Evolutionary conservation across 345 rosid species (phyloP).

Genomic region (Eucalyptus cloeziana): DNA sequence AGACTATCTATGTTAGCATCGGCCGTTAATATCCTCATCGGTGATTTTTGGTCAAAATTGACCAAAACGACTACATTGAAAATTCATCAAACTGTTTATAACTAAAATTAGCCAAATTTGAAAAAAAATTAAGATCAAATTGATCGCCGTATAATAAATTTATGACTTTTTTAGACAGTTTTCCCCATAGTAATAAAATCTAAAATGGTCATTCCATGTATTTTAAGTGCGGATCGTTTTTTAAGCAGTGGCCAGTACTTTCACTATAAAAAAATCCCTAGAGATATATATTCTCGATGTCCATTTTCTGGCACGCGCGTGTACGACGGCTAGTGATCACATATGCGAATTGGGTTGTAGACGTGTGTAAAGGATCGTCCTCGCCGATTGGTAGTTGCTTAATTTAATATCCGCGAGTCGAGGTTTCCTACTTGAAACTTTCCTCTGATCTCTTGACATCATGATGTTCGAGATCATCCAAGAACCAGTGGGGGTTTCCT

Average conservation of each 20-base stretch:
- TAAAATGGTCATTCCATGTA: background rate
- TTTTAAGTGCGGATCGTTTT: background rate
- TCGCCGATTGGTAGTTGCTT: background rate
- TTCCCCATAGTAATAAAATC: background rate
- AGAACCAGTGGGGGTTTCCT: background rate
- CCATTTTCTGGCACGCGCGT: background rate
- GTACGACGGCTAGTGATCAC: background rate
- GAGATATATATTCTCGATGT: background rate
- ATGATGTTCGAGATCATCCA: background rate
- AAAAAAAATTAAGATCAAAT: background rate
- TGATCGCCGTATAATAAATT: background rate
- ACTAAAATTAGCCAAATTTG: background rate
- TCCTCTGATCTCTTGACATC: background rate
- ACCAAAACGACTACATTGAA: accelerated
- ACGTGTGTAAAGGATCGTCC: background rate
- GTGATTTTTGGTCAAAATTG: accelerated
- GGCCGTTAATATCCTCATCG: accelerated
- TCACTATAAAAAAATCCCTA: background rate
- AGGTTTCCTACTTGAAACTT: background rate
- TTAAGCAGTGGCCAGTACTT: background rate
- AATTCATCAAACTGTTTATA: background rate
- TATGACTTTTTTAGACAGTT: background rate
- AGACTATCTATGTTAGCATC: background rate
- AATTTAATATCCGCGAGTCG: background rate
- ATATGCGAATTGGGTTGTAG: background rate